phyloP scores from a whole-genome alignment of 139 green algal genomes.

The Ettlia oleoabundans region DNA sequence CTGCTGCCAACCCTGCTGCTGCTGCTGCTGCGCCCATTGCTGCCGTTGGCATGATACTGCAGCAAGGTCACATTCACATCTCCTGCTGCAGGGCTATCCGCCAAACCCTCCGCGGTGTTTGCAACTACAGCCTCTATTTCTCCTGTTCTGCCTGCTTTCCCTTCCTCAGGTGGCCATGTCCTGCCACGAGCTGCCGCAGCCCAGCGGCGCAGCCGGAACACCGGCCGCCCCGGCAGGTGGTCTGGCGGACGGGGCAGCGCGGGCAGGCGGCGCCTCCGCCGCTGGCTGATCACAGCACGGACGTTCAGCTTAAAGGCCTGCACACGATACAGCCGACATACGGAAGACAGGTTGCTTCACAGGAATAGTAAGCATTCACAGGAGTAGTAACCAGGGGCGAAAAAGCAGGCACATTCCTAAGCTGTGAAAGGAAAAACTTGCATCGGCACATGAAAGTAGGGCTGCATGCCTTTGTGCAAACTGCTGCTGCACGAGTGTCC shows the following conservation, averaged over 20 bases:
- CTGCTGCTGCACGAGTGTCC: too few relatives aligned
- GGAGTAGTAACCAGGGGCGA: too few relatives aligned
- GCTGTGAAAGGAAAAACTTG: background rate
- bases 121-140: background rate
- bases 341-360: background rate
- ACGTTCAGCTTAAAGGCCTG: slow-evolving; percentile 44
- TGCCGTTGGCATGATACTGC: background rate
- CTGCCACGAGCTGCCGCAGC: slow-evolving; percentile 26
- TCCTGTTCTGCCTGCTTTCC: background rate
- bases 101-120: background rate
- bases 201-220: slow-evolving; percentile 39
- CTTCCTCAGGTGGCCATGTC: background rate
- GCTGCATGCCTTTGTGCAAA: background rate
- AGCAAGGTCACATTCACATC: background rate
- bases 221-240: slow-evolving; percentile 47
- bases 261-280: background rate
- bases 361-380: too few relatives aligned
- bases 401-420: background rate
- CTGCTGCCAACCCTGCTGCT: background rate
- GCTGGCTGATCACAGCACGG: slow-evolving; percentile 32
- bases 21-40: background rate
- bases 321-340: background rate
- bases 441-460: background rate
- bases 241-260: slow-evolving; percentile 14
- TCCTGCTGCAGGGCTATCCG: background rate